These are phyloP conservation scores for Camellia sinensis DNA, from an alignment of 148 eudicot species.

Conservation along the genomic window DNA sequence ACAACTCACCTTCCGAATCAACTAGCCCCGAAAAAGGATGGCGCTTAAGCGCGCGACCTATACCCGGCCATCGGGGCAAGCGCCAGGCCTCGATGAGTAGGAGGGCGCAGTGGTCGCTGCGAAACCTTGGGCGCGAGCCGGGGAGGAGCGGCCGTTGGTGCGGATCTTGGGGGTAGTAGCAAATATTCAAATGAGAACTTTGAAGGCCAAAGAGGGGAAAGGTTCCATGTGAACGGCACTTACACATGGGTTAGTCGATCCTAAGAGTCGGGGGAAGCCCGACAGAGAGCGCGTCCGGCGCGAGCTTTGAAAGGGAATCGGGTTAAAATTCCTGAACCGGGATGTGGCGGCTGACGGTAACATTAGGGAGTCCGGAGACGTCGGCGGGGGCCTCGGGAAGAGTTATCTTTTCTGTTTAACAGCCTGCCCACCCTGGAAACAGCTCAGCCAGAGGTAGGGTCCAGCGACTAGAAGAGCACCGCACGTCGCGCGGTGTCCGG, in stretches of 20 bases:
- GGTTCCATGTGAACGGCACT: constrained; percentile 42
- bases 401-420: constrained; percentile 44
- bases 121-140: constrained; percentile 24
- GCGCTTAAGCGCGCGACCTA: no score
- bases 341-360: constrained; percentile 48
- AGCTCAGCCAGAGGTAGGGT: constrained; percentile 5
- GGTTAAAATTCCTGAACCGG: constrained; percentile 14
- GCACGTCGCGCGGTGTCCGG: constrained; percentile 4
- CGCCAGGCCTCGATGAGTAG: neutral
- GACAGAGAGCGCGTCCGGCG: neutral
- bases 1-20: no score
- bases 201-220: constrained; percentile 47
- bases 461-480: constrained; percentile 5
- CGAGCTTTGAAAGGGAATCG: no score
- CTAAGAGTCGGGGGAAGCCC: constrained; percentile 11
- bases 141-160: constrained; percentile 42
- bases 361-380: constrained; percentile 49
- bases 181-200: constrained; percentile 52
- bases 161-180: constrained; percentile 53
- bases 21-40: no score
- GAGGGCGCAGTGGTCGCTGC: no score
- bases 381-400: constrained; percentile 55
- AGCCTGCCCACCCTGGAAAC: constrained; percentile 17
- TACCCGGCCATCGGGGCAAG: no score
- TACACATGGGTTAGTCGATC: constrained; percentile 40